phyloP scores from a whole-genome alignment of 371 early-diverging fungal genomes.

The Hamiltosporidium tvaerminnensis region DNA sequence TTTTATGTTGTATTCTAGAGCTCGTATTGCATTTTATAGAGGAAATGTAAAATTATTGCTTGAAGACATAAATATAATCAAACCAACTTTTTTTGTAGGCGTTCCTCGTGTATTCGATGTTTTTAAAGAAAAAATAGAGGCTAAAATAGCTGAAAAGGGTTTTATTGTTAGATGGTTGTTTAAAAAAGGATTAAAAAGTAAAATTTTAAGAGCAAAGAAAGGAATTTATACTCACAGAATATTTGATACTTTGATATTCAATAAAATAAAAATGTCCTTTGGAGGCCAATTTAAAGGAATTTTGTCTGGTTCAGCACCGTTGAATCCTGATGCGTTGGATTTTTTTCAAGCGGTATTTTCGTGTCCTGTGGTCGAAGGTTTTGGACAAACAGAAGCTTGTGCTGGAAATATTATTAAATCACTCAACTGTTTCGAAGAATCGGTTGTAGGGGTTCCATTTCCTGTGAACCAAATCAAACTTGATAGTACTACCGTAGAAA shows the following conservation, averaged over 20 bases:
- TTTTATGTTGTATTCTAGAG: conserved; percentile 54
- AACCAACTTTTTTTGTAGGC: conserved; percentile 65
- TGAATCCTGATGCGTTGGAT: conserved; percentile 62
- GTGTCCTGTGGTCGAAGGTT: conserved; percentile 67
- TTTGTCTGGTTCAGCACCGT: conserved; percentile 72
- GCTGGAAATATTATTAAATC: conserved; percentile 56
- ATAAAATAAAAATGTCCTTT: conserved; percentile 62
- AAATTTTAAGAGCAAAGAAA: conserved; percentile 56
- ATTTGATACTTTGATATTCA: conserved; percentile 78
- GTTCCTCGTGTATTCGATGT: conserved; percentile 75
- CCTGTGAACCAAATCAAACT: conserved; percentile 67
- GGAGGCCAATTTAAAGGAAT: conserved; percentile 70
- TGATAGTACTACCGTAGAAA: conserved; percentile 55
- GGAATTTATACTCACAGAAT: conserved; percentile 59
- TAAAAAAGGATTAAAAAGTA: conserved; percentile 58
- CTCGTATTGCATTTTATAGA: conserved; percentile 62
- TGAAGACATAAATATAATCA: conserved; percentile 63
- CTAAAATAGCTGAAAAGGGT: conserved; percentile 58
- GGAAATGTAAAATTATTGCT: conserved; percentile 65
- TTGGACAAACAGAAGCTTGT: conserved; percentile 76
- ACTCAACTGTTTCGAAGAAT: conserved; percentile 50
- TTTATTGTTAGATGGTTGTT: conserved; percentile 54
- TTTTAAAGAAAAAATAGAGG: conserved; percentile 60
- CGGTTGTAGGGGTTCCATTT: conserved; percentile 70
- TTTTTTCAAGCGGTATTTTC: conserved; percentile 71